phyloP scores from a whole-genome alignment of 768 basidiomycete genomes.

The Agaricus blazei region DNA sequence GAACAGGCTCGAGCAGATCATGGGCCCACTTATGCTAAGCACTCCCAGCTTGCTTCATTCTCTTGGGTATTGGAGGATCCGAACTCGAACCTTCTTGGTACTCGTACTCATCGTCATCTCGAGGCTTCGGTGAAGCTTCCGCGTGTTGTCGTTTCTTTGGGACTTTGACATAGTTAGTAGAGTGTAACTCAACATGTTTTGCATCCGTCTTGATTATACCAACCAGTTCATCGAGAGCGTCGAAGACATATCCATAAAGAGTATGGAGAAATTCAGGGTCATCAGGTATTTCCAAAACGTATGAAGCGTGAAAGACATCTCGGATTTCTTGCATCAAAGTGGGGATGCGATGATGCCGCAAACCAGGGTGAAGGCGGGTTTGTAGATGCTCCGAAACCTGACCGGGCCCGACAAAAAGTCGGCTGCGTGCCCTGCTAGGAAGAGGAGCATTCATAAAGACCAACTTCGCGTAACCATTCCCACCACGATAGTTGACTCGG shows the following conservation, averaged over 20 bases:
- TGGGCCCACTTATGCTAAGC: too few species aligned
- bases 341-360: not conserved
- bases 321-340: not conserved
- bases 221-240: not conserved
- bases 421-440: not conserved
- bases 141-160: not conserved
- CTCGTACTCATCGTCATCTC: not conserved
- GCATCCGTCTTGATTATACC: not conserved
- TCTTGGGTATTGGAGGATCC: too few species aligned
- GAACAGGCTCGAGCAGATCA: too few species aligned
- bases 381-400: not conserved
- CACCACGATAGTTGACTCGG: not conserved
- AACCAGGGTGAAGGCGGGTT: not conserved
- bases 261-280: not conserved
- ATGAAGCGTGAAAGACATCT: not conserved
- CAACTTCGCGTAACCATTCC: not conserved
- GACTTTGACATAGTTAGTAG: not conserved
- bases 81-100: not conserved
- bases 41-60: too few species aligned
- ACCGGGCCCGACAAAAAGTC: not conserved
- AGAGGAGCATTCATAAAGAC: not conserved
- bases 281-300: not conserved
- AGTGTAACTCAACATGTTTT: not conserved
- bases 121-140: not conserved
- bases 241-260: not conserved